These are phyloP conservation scores for Phytopythium delawarense DNA, from an alignment of 352 stramenopile species.

Conservation along the genomic window DNA sequence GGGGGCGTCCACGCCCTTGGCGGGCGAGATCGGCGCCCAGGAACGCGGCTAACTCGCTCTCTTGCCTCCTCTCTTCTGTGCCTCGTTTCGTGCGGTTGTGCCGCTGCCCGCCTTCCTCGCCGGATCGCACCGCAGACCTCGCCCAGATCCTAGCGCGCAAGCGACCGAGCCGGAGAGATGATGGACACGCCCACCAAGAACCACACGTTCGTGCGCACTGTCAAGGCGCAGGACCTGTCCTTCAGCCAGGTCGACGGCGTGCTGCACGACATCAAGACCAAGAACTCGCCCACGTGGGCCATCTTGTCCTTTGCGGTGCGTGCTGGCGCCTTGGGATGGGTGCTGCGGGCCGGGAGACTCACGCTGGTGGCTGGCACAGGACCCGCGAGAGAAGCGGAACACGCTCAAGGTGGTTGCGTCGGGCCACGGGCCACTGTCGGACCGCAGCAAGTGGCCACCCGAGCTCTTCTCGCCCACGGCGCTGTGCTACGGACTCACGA, in stretches of 20 bases:
- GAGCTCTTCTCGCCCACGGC: conserved; percentile 76
- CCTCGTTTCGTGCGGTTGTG: not conserved
- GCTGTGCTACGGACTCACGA: conserved; percentile 80
- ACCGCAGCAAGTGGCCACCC: conserved; percentile 63
- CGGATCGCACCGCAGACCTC: not conserved
- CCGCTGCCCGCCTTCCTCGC: not conserved
- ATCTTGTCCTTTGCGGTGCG: conserved; percentile 73
- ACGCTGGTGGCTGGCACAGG: conserved; percentile 22
- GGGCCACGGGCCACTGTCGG: conserved; percentile 60
- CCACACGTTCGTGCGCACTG: conserved; percentile 79
- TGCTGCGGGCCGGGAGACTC: not conserved
- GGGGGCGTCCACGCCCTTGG: not conserved
- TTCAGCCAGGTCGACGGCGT: conserved; percentile 76
- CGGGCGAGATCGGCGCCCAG: not conserved
- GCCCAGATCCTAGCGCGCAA: not conserved
- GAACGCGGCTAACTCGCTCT: not conserved
- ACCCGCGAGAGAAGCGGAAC: conserved; percentile 74
- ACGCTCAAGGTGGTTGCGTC: conserved; percentile 72
- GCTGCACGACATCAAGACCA: conserved; percentile 60
- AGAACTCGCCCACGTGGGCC: conserved; percentile 64
- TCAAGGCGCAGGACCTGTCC: conserved; percentile 75
- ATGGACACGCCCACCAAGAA: conserved; percentile 12
- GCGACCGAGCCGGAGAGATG: not conserved
- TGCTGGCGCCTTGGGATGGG: conserved; percentile 1
- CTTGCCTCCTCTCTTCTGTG: too few species aligned